Evolutionary conservation across 1,139 yeast genomes (phyloP).

Genomic region (Zygoascus hellenicus): DNA sequence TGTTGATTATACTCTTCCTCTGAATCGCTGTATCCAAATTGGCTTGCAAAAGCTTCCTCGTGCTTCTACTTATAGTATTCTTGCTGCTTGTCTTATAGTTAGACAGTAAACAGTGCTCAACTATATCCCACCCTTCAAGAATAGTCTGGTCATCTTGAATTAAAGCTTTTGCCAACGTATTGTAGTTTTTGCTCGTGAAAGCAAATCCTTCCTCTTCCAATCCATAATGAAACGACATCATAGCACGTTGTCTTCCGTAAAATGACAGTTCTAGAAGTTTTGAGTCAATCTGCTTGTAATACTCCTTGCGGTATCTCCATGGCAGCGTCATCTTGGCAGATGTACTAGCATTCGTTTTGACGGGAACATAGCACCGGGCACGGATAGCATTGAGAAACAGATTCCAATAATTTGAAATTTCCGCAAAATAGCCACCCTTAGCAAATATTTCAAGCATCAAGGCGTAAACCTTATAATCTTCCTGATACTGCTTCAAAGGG

Average conservation of each 20-base stretch:
- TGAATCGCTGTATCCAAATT: slow-evolving; percentile 4
- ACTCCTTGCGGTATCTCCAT: slow-evolving; percentile 16
- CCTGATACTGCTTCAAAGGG: not conserved
- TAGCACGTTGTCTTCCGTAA: slow-evolving; percentile 21
- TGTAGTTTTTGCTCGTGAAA: slow-evolving; percentile 38
- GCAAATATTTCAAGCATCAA: slow-evolving; percentile 14
- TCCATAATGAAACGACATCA: slow-evolving; percentile 30
- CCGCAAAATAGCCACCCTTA: slow-evolving; percentile 15
- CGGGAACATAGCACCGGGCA: not conserved
- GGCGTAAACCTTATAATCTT: slow-evolving; percentile 8
- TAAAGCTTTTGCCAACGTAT: slow-evolving; percentile 35
- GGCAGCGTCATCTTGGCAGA: slow-evolving; percentile 13
- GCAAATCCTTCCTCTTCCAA: slow-evolving; percentile 34
- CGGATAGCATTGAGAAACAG: slow-evolving; percentile 12
- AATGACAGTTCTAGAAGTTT: slow-evolving; percentile 29
- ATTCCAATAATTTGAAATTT: slow-evolving; percentile 15
- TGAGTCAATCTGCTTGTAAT: slow-evolving; percentile 30
- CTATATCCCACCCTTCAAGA: slow-evolving; percentile 34
- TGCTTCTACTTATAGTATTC: slow-evolving; percentile 9
- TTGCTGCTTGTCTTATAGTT: not conserved
- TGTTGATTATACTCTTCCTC: not conserved
- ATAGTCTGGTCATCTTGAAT: slow-evolving; percentile 31
- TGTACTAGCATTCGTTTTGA: not conserved
- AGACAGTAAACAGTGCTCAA: slow-evolving; percentile 28
- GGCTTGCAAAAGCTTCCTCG: slow-evolving; percentile 8